A percentile compares a stretch with the other conserved stretches of the same genome.
These are phyloP conservation scores for Claviceps spartinae DNA, from an alignment of 2,329 filamentous ascomycete genomes.

Conservation along the genomic window DNA sequence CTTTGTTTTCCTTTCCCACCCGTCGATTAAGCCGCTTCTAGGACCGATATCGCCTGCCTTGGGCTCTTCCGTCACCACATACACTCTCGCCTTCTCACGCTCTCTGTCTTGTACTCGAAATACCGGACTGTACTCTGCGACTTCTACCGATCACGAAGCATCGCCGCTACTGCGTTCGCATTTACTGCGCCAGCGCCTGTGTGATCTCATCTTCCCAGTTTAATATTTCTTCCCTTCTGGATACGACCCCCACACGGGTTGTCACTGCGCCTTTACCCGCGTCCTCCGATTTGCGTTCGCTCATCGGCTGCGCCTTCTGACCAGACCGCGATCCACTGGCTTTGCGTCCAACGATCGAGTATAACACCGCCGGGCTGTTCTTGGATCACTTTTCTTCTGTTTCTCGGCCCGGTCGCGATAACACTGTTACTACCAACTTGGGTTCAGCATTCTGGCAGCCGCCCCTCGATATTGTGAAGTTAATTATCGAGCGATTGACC, in stretches of 20 bases:
- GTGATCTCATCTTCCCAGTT: neutral
- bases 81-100: too few relatives aligned
- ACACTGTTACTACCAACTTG: neutral
- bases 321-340: neutral
- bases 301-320: neutral
- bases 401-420: neutral
- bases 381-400: neutral
- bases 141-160: too few relatives aligned
- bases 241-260: neutral
- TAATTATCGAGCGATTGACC: conserved; percentile 9
- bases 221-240: neutral
- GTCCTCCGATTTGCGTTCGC: neutral
- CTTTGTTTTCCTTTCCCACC: too few relatives aligned
- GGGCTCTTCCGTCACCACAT: too few relatives aligned
- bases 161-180: too few relatives aligned
- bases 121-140: too few relatives aligned
- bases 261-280: neutral
- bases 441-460: conserved; percentile 3
- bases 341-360: neutral
- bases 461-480: conserved; percentile 8
- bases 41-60: too few relatives aligned
- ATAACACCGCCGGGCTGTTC: neutral
- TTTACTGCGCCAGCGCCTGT: neutral
- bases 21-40: too few relatives aligned
- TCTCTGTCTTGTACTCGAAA: too few relatives aligned